These are phyloP conservation scores for Bullera alba DNA, from an alignment of 768 basidiomycete species.

Conservation along the genomic window DNA sequence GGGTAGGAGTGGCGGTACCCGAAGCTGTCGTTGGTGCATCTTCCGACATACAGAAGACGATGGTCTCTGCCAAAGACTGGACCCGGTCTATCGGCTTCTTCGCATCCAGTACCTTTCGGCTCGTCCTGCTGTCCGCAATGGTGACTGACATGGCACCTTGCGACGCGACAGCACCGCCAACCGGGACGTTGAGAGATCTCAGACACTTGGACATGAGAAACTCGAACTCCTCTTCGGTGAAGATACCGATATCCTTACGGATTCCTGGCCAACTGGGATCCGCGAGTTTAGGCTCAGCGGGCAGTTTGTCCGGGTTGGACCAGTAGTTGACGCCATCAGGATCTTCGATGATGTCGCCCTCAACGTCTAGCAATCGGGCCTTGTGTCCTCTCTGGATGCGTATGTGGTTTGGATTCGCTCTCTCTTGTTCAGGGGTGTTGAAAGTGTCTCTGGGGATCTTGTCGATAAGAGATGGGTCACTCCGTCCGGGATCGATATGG, in stretches of 20 bases:
- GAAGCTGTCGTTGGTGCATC: slow-evolving; percentile 62
- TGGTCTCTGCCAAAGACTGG: slow-evolving; percentile 71
- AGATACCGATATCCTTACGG: slow-evolving; percentile 61
- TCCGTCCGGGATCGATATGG: slow-evolving; percentile 70
- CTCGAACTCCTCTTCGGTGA: slow-evolving; percentile 74
- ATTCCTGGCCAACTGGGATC: slow-evolving; percentile 41
- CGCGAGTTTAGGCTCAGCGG: slow-evolving; percentile 14
- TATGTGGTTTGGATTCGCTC: slow-evolving; percentile 17
- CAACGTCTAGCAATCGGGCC: slow-evolving; percentile 25
- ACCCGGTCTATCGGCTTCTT: slow-evolving; percentile 47
- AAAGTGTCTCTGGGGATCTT: slow-evolving; percentile 44
- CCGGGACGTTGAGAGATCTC: slow-evolving; percentile 48
- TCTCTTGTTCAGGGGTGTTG: slow-evolving; percentile 35
- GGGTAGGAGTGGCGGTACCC: slow-evolving; percentile 56
- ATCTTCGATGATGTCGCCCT: slow-evolving; percentile 30
- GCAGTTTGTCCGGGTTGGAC: slow-evolving; percentile 19
- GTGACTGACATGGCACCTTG: slow-evolving; percentile 38
- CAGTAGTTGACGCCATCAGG: slow-evolving; percentile 35
- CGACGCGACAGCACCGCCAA: slow-evolving; percentile 43
- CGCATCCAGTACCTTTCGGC: slow-evolving; percentile 63
- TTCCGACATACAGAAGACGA: slow-evolving; percentile 81
- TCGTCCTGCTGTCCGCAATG: slow-evolving; percentile 58
- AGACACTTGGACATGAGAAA: slow-evolving; percentile 84
- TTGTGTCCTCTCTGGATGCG: slow-evolving; percentile 19
- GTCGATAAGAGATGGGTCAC: slow-evolving; percentile 63